Conservation (phyloP, 768 basidiomycete species). For the Psilocybe tampanensis region DNA sequence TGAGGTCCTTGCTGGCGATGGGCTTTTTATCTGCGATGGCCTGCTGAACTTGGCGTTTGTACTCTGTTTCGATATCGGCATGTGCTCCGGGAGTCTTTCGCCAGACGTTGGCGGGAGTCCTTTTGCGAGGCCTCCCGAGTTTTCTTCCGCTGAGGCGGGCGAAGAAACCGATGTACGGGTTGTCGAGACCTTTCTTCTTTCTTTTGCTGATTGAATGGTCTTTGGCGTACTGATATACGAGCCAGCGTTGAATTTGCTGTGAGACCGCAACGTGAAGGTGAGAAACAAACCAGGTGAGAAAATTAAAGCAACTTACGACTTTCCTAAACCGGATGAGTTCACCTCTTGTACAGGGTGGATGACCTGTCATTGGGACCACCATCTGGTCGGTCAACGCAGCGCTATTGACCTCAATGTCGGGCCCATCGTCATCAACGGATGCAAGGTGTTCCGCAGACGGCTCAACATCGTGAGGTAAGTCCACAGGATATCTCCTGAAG, state of each 20-base stretch:
- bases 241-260: background rate
- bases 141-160: background rate
- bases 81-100: background rate
- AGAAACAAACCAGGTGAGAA: slow-evolving; percentile 4
- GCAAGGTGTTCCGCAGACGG: slow-evolving; percentile 10
- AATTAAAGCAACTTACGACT: background rate
- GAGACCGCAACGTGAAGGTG: background rate
- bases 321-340: background rate
- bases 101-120: slow-evolving; percentile 8
- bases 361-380: background rate
- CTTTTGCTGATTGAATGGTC: slow-evolving; percentile 1
- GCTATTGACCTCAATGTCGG: background rate
- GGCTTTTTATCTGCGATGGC: background rate
- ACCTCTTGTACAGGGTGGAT: background rate
- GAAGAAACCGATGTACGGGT: slow-evolving; percentile 2
- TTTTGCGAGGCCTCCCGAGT: background rate
- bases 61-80: background rate
- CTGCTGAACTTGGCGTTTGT: background rate
- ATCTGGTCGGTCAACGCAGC: background rate
- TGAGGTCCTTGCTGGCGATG: background rate
- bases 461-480: slow-evolving; percentile 7
- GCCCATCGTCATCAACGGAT: slow-evolving; percentile 9
- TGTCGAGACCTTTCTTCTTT: slow-evolving; percentile 4
- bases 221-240: background rate
- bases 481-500: slow-evolving; percentile 15